Evolutionary conservation across 495 filamentous ascomycete genomes (phyloP), one percentile per base, ranked within the genome.

Genomic region (Xylaria curta): DNA sequence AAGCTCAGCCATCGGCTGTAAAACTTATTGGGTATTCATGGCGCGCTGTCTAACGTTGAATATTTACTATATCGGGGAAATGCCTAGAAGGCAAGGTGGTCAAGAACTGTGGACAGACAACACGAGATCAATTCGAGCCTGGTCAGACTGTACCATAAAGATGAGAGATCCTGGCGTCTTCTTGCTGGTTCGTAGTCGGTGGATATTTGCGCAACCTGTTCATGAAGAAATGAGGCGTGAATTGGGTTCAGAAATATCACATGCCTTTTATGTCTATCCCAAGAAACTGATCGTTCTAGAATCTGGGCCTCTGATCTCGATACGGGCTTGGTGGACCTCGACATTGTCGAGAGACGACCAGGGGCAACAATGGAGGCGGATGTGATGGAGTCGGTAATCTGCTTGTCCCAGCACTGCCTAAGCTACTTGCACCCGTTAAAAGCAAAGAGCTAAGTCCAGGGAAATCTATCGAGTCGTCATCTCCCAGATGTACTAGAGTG

Each of bases 201-300:
- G 19, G 54, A 33, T 59, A 36, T 9, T 31, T 33, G 31, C 15
- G 54, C 58, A 36, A 42, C n/a, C 21, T 17, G 15, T 21, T 13
- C 17, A 24, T 21, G 19, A 44, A 17, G 4, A 63, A n/a, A 44
- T 7, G 44, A 53, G n/a, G 19, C 10, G 53, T 19, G 9, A n/a
- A 51, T 60, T 17, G 67, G 67, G 54, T 49, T 31, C 54, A 51
- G 31, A 62, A 36, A 38, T 46, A 64, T 36, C 68, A 64, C 60
- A 63, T 56, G 46, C 59, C 46, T 61, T 70, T 54, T 33, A 13
- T 8, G 47, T 31, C 33, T 21, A 21, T 44, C 33, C 26, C 31
- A 64, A 36, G 36, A 49, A 51, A 61, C 28, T 60, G 59, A 33
- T 64, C 36, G 44, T 70, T 51, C 68, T 70, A 70, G 68, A 70